Evolutionary conservation across 2,329 filamentous ascomycete genomes (phyloP).

Genomic region (Corinectria fuckeliana): DNA sequence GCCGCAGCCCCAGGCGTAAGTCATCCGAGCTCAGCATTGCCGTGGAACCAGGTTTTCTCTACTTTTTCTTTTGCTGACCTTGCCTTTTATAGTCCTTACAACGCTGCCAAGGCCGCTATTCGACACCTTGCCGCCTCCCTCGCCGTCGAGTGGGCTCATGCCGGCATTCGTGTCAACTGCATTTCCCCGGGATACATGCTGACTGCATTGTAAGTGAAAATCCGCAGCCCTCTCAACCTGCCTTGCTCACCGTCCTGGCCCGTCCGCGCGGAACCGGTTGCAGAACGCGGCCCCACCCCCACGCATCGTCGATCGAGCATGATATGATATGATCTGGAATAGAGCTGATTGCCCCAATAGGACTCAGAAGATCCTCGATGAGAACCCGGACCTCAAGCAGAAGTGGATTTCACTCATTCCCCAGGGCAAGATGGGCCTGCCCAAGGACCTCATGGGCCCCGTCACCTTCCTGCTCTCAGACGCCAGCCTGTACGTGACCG

Average conservation of each 20-base stretch:
- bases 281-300: not conserved
- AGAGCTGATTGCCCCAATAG: constrained; percentile 50
- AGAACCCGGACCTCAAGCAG: constrained; percentile 87
- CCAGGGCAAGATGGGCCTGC: constrained; percentile 89
- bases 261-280: not conserved
- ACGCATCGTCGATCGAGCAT: constrained; percentile 17
- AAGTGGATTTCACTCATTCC: constrained; percentile 95
- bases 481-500: constrained; percentile 73
- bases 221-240: not conserved
- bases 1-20: constrained; percentile 83
- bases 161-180: constrained; percentile 91
- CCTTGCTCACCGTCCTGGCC: not conserved
- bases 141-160: constrained; percentile 91
- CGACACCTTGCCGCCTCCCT: constrained; percentile 86
- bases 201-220: constrained; percentile 76
- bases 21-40: constrained; percentile 11
- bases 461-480: constrained; percentile 87
- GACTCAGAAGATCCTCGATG: constrained; percentile 91
- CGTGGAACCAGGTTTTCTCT: not conserved
- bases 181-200: constrained; percentile 97
- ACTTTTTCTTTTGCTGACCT: not conserved
- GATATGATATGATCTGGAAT: not conserved
- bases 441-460: constrained; percentile 91
- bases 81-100: constrained; percentile 72
- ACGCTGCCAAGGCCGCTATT: constrained; percentile 90